Base-by-base conservation (phyloP, 1,284 basidiomycete species). In the Ceratobasidium sp. region DNA sequence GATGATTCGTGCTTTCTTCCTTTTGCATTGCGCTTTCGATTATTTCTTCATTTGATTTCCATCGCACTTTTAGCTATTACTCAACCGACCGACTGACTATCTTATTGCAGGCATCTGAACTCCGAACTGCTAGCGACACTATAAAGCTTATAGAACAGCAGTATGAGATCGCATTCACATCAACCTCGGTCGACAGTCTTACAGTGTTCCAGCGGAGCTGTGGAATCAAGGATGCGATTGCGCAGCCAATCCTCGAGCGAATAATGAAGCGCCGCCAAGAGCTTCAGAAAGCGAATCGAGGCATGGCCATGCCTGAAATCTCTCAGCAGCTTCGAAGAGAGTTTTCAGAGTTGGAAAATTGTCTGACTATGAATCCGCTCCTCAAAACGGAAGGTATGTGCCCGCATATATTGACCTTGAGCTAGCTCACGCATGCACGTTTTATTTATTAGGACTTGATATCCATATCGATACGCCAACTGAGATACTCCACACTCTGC, bases 401-500 rank as follows among this genome's bases (percentile, higher is more conserved):
- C 41, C 8, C 8, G 38, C 59, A 20, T 12, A 64, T 44, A 2
- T 14, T 64, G n/a, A n/a, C 12, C n/a, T 44, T 44, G 10, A 44
- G 10, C 41, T 2, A 44, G 10, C 41, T 44, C 12, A 44, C 8
- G 10, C 38, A 12, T 44, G 41, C 27, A 5, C 33, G 20, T 60
- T 35, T 35, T 0, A 18, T 12, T 4, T 23, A 59, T 69, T 60
- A 79, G 79, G 78, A 2, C 50, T 79, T 55, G 77, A 79, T 69
- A 38, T 77, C 6, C 75, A 77, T n/a, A 12, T 41, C 1, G 84
- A 86, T 55, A 86, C 84, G 0, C 84, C 84, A 0, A 82, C 81
- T 0, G 84, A 86, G 64, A 81, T 82, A 1, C 80, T 86, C 0
- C 85, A 86, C 38, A 85, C 82, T 0, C 76, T 83, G 3, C 81